These are phyloP conservation scores for Saccharomyces pastorianus DNA, from an alignment of 1,139 yeast genomes.

Conservation along the genomic window DNA sequence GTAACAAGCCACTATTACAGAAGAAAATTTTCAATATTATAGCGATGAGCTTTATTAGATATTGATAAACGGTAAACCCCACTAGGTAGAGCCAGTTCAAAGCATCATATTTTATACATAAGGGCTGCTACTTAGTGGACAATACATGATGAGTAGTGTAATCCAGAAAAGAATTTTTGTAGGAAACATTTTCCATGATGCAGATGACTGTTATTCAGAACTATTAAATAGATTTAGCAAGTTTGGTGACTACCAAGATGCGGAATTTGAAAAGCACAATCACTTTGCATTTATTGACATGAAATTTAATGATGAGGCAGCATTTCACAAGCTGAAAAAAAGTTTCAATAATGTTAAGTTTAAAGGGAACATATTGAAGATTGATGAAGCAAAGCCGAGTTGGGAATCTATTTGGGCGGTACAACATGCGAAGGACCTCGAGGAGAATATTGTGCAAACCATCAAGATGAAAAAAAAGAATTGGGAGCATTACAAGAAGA, in stretches of 20 bases:
- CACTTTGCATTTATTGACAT: constrained; percentile 64
- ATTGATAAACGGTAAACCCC: no score
- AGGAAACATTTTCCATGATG: constrained; percentile 41
- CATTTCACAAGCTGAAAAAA: constrained; percentile 40
- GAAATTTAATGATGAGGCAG: constrained; percentile 39
- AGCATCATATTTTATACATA: no score
- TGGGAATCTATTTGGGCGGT: constrained; percentile 40
- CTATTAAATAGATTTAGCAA: constrained; percentile 40
- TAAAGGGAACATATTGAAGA: constrained; percentile 60
- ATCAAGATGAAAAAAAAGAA: constrained; percentile 32
- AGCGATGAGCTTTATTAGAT: not conserved
- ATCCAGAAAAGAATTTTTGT: constrained; percentile 39
- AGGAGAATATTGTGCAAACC: constrained; percentile 23
- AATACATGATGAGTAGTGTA: constrained; percentile 2
- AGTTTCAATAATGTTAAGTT: constrained; percentile 62
- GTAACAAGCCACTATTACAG: not conserved
- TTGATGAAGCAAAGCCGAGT: constrained; percentile 43
- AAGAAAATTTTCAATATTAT: not conserved
- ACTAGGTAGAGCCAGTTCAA: no score
- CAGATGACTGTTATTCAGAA: constrained; percentile 29
- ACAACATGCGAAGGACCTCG: constrained; percentile 34
- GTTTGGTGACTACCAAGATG: constrained; percentile 42
- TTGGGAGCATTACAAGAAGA: constrained; percentile 36
- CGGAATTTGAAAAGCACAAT: constrained; percentile 36
- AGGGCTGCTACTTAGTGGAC: no score